Conservation (phyloP, 164 flowering plant genomes). For the Protea cynaroides region DNA sequence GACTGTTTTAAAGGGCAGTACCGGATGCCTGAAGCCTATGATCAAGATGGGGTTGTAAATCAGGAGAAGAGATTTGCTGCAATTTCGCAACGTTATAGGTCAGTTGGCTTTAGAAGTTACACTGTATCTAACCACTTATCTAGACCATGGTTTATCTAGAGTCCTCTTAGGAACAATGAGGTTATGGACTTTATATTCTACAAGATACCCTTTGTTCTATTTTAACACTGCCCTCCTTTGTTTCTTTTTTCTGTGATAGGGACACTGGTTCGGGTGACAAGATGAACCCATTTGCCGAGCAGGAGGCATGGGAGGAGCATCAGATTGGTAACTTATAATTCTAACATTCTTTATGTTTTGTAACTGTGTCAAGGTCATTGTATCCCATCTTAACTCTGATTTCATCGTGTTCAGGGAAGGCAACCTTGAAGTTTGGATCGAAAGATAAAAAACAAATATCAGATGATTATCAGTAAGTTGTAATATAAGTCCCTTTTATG, state of each 20-base stretch:
- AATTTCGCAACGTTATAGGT: conserved; percentile 86
- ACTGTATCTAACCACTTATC: background rate
- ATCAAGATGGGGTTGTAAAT: conserved; percentile 74
- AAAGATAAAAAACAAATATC: conserved; percentile 56
- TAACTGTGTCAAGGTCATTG: background rate
- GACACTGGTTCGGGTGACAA: conserved; percentile 62
- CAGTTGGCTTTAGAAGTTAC: conserved; percentile 11
- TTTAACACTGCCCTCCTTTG: background rate
- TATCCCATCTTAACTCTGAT: conserved; percentile 4
- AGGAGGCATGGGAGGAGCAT: conserved; percentile 99
- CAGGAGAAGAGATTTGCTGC: conserved; percentile 95
- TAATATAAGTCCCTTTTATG: background rate
- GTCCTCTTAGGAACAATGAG: background rate
- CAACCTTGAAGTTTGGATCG: conserved; percentile 77
- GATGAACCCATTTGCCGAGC: conserved; percentile 99
- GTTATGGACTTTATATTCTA: background rate
- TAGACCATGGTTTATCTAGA: background rate
- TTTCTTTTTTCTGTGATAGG: conserved; percentile 26
- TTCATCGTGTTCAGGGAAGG: conserved; percentile 57
- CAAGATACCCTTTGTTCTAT: background rate
- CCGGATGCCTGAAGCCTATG: conserved; percentile 97
- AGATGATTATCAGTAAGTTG: conserved; percentile 76
- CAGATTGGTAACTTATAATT: conserved; percentile 62
- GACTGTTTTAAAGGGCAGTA: conserved; percentile 52
- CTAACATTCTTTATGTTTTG: conserved; percentile 7